A percentile compares a stretch with the other conserved stretches of the same genome.
Conservation (phyloP, 306 rosid genomes). For the Quercus alba region DNA sequence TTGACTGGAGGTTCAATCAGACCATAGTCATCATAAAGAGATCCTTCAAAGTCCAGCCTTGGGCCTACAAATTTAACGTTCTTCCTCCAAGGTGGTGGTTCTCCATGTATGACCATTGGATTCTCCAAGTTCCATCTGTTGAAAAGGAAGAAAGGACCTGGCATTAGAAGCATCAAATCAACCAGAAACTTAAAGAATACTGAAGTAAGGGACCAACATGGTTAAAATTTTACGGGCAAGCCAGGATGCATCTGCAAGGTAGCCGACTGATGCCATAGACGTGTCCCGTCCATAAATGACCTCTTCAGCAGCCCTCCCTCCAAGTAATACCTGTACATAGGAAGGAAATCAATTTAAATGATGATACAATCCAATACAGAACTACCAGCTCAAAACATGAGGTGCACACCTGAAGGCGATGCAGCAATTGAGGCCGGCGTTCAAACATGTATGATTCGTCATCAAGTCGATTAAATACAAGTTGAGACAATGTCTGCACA, state of each 20-base stretch:
- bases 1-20: slow-evolving; percentile 76
- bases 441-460: slow-evolving; percentile 94
- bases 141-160: slow-evolving; percentile 7
- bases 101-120: slow-evolving; percentile 92
- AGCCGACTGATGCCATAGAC: slow-evolving; percentile 79
- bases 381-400: slow-evolving; percentile 17
- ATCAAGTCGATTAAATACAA: slow-evolving; percentile 85
- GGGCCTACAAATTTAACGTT: slow-evolving; percentile 77
- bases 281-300: slow-evolving; percentile 94
- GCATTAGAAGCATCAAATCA: slow-evolving; percentile 14
- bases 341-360: slow-evolving; percentile 11
- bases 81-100: slow-evolving; percentile 93
- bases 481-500: slow-evolving; percentile 84
- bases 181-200: neutral
- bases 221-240: slow-evolving; percentile 97
- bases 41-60: slow-evolving; percentile 91
- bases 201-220: slow-evolving; percentile 50
- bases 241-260: slow-evolving; percentile 97
- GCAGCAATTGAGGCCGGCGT: slow-evolving; percentile 81
- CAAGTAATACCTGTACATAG: slow-evolving; percentile 71
- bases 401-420: slow-evolving; percentile 81
- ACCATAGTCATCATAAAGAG: slow-evolving; percentile 72
- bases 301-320: slow-evolving; percentile 98
- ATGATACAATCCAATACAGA: slow-evolving; percentile 2
- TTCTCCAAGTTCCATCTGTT: slow-evolving; percentile 95